Percentiles rank a stretch among this genome's conserved stretches.
Evolutionary conservation across 768 basidiomycete species (phyloP).

Genomic region (Boletus vinaceobasis): DNA sequence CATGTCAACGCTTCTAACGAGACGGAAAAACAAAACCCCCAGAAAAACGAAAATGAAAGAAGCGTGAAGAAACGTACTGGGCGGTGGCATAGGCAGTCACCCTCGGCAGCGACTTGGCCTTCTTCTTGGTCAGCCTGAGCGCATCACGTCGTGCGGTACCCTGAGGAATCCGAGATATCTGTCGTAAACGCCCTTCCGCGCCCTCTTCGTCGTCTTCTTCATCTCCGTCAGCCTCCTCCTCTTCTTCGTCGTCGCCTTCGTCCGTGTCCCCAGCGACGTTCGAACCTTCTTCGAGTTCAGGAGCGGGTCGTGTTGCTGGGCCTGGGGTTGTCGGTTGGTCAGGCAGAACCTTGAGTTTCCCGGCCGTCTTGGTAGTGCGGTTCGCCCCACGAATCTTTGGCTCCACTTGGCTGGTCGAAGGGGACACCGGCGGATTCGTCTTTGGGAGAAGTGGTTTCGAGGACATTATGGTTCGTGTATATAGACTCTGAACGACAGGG

Average conservation of each 20-base stretch:
- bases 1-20: not conserved
- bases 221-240: conserved; percentile 46
- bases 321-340: conserved; percentile 65
- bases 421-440: conserved; percentile 18
- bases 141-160: conserved; percentile 93
- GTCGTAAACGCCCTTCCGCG: conserved; percentile 56
- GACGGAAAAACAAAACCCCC: too few species aligned
- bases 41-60: too few species aligned
- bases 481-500: not conserved
- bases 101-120: conserved; percentile 84
- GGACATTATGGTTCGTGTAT: conserved; percentile 20
- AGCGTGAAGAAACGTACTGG: conserved; percentile 51
- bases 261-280: conserved; percentile 62
- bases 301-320: conserved; percentile 27
- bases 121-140: conserved; percentile 86
- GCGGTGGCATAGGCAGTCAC: conserved; percentile 98
- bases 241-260: conserved; percentile 65
- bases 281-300: conserved; percentile 40
- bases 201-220: conserved; percentile 51
- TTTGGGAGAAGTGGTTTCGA: conserved; percentile 32
- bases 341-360: conserved; percentile 85
- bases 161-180: conserved; percentile 90
- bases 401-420: conserved; percentile 30
- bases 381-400: conserved; percentile 69
- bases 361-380: conserved; percentile 75